Conservation (phyloP, 192 early-diverging fungal species). For the Coemansia sp. region DNA sequence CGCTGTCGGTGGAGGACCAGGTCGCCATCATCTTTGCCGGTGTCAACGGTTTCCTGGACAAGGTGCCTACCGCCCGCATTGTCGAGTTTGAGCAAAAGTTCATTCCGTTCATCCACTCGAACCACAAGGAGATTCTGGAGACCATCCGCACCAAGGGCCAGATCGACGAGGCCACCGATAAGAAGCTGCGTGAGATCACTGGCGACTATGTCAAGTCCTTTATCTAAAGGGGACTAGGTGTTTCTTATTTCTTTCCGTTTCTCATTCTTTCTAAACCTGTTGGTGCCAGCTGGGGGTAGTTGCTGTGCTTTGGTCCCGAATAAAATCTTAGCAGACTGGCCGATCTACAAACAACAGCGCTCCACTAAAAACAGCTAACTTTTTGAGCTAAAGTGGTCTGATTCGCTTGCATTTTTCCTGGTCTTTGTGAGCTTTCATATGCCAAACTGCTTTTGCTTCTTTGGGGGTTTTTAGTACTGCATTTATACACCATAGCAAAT, state of each 20-base stretch:
- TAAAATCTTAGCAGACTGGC: too few relatives aligned
- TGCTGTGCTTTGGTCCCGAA: too few relatives aligned
- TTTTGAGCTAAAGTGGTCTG: too few relatives aligned
- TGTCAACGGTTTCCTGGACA: conserved; percentile 99
- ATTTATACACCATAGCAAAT: conserved; percentile 8
- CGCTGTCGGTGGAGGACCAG: conserved; percentile 95
- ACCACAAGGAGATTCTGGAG: conserved; percentile 85
- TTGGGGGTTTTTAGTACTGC: too few relatives aligned
- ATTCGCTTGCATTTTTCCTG: too few relatives aligned
- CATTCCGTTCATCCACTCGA: conserved; percentile 82
- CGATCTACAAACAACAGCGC: too few relatives aligned
- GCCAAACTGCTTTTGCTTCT: too few relatives aligned
- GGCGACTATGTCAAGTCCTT: conserved; percentile 78
- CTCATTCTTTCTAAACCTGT: conserved; percentile 4
- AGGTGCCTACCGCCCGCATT: conserved; percentile 91
- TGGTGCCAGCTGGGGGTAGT: too few relatives aligned
- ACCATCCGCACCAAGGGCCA: conserved; percentile 86
- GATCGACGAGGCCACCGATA: conserved; percentile 85
- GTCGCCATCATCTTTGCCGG: conserved; percentile 97
- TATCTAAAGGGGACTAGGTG: conserved; percentile 42
- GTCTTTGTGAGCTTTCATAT: too few relatives aligned
- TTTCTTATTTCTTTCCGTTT: conserved; percentile 4
- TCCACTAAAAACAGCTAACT: too few relatives aligned
- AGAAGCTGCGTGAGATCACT: conserved; percentile 87
- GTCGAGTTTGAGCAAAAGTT: conserved; percentile 91